phyloP scores from a whole-genome alignment of 2,329 filamentous ascomycete species.

The Immersiporthe knoxdaviesiana region DNA sequence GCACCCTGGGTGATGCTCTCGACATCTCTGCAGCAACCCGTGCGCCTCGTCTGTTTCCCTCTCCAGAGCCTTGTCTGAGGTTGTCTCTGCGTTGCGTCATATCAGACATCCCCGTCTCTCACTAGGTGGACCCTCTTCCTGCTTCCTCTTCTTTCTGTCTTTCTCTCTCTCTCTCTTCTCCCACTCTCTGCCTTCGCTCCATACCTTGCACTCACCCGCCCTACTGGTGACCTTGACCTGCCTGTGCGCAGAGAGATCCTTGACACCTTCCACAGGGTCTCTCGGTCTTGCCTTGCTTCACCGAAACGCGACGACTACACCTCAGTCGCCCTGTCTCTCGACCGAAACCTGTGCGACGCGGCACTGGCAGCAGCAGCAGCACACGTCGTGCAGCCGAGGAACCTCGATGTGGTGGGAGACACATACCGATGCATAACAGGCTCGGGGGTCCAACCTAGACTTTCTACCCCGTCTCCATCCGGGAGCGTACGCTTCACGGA shows the following conservation, averaged over 20 bases:
- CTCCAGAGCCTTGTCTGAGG: not conserved
- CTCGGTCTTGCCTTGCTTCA: not conserved
- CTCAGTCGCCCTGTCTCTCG: not conserved
- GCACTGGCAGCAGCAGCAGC: not conserved
- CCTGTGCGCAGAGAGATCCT: not conserved
- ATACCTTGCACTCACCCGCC: not conserved
- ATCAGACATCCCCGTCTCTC: not conserved
- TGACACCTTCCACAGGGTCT: not conserved
- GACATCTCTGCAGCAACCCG: not conserved
- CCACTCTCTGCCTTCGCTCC: not conserved
- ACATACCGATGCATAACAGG: not conserved
- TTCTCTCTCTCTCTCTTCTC: no score
- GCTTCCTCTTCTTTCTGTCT: not conserved
- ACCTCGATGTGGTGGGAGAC: not conserved
- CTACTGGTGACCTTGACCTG: not conserved
- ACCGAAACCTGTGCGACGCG: not conserved
- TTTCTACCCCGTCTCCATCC: not conserved
- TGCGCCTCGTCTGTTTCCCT: not conserved
- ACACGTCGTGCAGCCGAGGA: not conserved
- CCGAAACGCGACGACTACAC: not conserved
- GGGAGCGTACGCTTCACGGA: not conserved
- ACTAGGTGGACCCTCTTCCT: slow-evolving; percentile 5
- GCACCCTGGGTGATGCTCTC: not conserved
- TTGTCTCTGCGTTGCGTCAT: slow-evolving; percentile 10
- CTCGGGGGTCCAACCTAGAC: not conserved